These are phyloP conservation scores for Quercus alba DNA, from an alignment of 306 rosid genomes.

Conservation along the genomic window DNA sequence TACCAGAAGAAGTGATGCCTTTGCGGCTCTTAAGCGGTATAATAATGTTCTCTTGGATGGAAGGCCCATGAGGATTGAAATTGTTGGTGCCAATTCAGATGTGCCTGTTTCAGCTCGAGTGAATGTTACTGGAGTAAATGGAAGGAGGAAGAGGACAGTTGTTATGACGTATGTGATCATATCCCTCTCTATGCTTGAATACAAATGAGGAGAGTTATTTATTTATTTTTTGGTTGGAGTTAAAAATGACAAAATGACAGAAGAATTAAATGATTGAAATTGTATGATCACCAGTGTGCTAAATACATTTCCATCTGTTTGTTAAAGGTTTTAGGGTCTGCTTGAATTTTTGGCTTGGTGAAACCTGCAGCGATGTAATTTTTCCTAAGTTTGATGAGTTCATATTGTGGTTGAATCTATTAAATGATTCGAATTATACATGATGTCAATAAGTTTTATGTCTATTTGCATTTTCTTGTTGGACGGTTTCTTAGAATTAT, in stretches of 20 bases:
- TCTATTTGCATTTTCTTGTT: not conserved
- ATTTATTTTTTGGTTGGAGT: too few species aligned
- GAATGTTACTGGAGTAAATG: conserved; percentile 77
- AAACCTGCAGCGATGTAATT: too few species aligned
- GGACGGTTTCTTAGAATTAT: not conserved
- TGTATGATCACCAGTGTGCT: too few species aligned
- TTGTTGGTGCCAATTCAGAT: conserved; percentile 66
- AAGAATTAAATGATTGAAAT: too few species aligned
- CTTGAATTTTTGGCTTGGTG: too few species aligned
- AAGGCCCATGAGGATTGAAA: conserved; percentile 91
- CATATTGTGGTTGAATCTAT: not conserved
- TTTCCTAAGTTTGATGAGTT: not conserved
- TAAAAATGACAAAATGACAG: not conserved
- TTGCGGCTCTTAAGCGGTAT: conserved; percentile 86
- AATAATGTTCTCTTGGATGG: conserved; percentile 90
- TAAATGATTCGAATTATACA: not conserved
- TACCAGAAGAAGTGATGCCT: conserved; percentile 89
- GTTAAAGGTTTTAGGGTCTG: too few species aligned
- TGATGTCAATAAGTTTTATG: not conserved
- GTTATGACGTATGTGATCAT: conserved; percentile 63
- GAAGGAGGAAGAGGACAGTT: conserved; percentile 78
- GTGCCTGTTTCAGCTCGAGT: conserved; percentile 79
- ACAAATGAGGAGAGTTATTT: not conserved
- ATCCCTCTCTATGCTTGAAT: not conserved
- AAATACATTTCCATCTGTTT: too few species aligned